Evolutionary conservation across 164 flowering plant species (phyloP).

Genomic region (Berberis vulgaris): DNA sequence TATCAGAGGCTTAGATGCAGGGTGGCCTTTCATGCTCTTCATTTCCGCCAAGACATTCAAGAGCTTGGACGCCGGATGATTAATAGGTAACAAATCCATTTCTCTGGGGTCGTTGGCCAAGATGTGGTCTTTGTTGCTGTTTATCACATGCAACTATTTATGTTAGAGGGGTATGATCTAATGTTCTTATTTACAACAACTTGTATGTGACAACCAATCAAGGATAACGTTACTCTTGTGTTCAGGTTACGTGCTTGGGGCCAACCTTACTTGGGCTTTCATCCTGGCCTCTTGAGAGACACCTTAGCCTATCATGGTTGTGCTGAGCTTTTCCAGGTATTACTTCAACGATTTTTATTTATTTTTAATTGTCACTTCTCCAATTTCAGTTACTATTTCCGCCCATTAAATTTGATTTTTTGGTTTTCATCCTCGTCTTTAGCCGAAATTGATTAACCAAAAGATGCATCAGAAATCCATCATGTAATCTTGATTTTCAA

Average conservation of each 20-base stretch:
- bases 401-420: no score
- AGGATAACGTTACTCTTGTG: not conserved
- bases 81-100: slow-evolving; percentile 37
- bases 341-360: not conserved
- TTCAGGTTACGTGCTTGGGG: slow-evolving; percentile 64
- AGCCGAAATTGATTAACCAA: no score
- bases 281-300: slow-evolving; percentile 93
- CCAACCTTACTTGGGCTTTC: slow-evolving; percentile 70
- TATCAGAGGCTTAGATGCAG: slow-evolving; percentile 91
- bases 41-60: slow-evolving; percentile 77
- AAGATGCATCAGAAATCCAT: not conserved
- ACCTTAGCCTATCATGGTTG: slow-evolving; percentile 90
- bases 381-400: no score
- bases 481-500: not conserved
- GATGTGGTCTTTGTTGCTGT: not conserved
- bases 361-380: no score
- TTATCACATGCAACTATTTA: no score
- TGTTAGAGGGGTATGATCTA: not conserved
- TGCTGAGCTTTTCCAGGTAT: slow-evolving; percentile 94
- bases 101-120: not conserved
- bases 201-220: not conserved
- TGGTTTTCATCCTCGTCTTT: no score
- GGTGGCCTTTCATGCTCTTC: slow-evolving; percentile 89
- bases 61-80: slow-evolving; percentile 69
- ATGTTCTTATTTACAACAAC: not conserved